These are phyloP conservation scores for Favolaschia claudopus DNA, from an alignment of 768 basidiomycete genomes.

Conservation along the genomic window DNA sequence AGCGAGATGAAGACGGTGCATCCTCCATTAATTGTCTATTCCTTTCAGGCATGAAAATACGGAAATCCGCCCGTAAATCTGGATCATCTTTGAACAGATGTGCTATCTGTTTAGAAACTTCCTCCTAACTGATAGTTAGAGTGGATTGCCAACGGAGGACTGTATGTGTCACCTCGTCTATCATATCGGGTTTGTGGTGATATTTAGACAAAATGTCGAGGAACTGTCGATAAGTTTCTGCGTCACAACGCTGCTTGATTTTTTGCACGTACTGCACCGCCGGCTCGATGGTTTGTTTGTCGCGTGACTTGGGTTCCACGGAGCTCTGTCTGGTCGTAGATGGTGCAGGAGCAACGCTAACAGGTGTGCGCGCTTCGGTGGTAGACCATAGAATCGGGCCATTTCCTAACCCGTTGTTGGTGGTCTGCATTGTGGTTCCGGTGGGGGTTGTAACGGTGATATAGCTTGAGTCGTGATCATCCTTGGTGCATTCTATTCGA, in stretches of 20 bases:
- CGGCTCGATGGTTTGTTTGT: constrained; percentile 64
- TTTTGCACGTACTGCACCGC: constrained; percentile 97
- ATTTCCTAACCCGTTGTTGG: constrained; percentile 51
- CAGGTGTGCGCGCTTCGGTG: constrained; percentile 21
- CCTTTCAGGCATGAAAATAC: constrained; percentile 76
- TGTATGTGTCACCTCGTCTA: constrained; percentile 58
- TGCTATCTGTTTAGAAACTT: constrained; percentile 74
- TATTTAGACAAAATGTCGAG: constrained; percentile 76
- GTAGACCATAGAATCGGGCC: constrained; percentile 49
- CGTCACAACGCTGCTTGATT: constrained; percentile 93
- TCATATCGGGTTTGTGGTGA: constrained; percentile 64
- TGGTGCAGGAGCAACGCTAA: constrained; percentile 7
- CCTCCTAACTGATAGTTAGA: constrained; percentile 51
- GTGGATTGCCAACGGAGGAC: constrained; percentile 13
- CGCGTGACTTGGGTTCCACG: constrained; percentile 31
- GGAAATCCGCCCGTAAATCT: constrained; percentile 76
- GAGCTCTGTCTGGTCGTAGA: constrained; percentile 13
- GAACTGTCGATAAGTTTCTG: constrained; percentile 85
- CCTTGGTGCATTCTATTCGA: constrained; percentile 82
- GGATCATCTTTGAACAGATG: constrained; percentile 78
- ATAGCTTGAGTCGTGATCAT: constrained; percentile 66
- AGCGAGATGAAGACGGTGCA: constrained; percentile 34
- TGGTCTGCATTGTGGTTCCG: constrained; percentile 68
- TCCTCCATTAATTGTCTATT: constrained; percentile 60
- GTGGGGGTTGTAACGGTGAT: constrained; percentile 84